Base-by-base conservation (phyloP, 2,329 filamentous ascomycete genomes). In the Ophiostoma angusticollis region DNA sequence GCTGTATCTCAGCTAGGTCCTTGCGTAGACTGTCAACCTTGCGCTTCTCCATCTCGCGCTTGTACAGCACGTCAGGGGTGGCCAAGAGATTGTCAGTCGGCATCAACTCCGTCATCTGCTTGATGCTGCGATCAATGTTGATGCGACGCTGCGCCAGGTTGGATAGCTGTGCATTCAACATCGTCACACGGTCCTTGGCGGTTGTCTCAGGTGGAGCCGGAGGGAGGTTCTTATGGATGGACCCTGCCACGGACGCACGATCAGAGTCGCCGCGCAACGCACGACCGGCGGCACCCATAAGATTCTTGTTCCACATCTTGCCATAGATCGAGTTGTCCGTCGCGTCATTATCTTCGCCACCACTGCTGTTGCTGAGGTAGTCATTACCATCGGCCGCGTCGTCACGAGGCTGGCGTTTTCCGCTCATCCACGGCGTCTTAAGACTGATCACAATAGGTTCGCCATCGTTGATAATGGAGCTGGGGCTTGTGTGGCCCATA, bases 61-160 rank as follows among this genome's bases (percentile, higher is more conserved):
- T 70, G 32, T 58, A 60, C 34, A 70, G 48, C 24, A 83, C 77
- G 35, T 80, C 72, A 8, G 75, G 68, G 49, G 78, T 79, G 22
- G 76, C 72, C 52, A 82, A 63, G 28, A 84, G 65, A 45, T 71
- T 74, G 54, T 83, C 78, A 25, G 70, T 75, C 29, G 81, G 80
- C 66, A 86, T 81, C 42, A 86, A 68, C 55, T 84, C 76, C 42
- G 78, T 84, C 66, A 89, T 78, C 56, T 89, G 81, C 46, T 72
- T 65, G 54, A 91, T 83, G 45, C 80, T 75, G 18, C 68, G 75
- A 53, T 74, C 70, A 51, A 89, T 74, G 58, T 87, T 89, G 44
- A 70, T 64, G 39, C 78, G 74, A 31, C 82, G 74, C 52, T 81
- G 75, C 1, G 65, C 64, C 7, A 91, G 68, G 35, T 72, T 68